phyloP scores from a whole-genome alignment of 768 basidiomycete genomes.

The Pisolithus tinctorius region DNA sequence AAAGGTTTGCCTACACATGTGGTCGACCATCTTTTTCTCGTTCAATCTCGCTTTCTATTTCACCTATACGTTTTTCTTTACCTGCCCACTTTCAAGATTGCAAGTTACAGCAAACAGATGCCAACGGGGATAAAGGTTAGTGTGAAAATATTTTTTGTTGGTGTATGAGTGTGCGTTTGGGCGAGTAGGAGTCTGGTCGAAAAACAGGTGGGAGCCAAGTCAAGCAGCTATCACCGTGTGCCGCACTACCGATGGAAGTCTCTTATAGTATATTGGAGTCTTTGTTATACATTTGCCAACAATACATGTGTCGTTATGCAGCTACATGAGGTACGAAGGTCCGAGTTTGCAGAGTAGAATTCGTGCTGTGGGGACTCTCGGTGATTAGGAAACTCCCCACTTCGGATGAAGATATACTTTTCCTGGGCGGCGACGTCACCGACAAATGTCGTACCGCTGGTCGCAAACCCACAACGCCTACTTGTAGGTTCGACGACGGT shows the following conservation, averaged over 20 bases:
- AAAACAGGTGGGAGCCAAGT: not conserved
- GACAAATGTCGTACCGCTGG: constrained; percentile 14
- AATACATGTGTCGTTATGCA: not conserved
- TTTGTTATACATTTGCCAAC: not conserved
- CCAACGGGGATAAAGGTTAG: constrained; percentile 1
- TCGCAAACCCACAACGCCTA: not conserved
- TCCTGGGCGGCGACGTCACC: constrained; percentile 7
- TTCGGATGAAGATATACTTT: not conserved
- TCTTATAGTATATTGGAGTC: not conserved
- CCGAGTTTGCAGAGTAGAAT: constrained; percentile 13
- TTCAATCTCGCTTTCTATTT: not conserved
- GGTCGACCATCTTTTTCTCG: constrained; percentile 23
- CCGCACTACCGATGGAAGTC: not conserved
- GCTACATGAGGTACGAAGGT: constrained; percentile 16
- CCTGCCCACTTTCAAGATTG: not conserved
- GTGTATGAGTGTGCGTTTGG: not conserved
- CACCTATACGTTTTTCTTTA: not conserved
- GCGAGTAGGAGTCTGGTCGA: not conserved
- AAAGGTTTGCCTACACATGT: constrained; percentile 10
- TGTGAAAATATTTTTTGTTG: constrained; percentile 5
- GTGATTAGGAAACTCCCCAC: not conserved
- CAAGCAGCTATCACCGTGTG: not conserved
- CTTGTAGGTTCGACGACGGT: not conserved
- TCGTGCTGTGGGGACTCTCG: constrained; percentile 3
- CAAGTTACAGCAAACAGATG: too few relatives aligned